A percentile compares a stretch with the other conserved stretches of the same genome.
phyloP scores from a whole-genome alignment of 2,329 filamentous ascomycete species.

The Fusarium graminum region DNA sequence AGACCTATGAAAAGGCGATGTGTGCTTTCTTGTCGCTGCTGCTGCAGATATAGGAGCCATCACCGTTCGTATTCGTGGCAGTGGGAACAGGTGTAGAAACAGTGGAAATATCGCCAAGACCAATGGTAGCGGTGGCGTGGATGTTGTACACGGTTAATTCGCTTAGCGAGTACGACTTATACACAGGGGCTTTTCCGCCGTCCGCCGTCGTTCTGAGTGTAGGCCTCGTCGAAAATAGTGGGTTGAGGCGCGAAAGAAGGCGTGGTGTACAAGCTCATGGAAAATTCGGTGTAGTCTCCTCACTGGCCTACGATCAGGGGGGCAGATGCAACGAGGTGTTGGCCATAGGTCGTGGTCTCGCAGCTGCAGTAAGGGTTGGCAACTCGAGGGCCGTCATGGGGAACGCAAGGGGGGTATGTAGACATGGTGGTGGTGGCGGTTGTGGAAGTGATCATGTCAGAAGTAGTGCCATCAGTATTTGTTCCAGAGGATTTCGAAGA shows the following conservation, averaged over 20 bases:
- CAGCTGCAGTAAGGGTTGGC: slow-evolving; percentile 11
- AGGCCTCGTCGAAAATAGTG: slow-evolving; percentile 10
- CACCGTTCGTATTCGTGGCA: neutral
- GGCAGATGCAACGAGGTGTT: slow-evolving; percentile 3
- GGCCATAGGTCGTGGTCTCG: slow-evolving; percentile 16
- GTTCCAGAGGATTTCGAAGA: neutral
- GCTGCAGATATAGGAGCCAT: slow-evolving; percentile 5
- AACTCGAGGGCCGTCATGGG: neutral
- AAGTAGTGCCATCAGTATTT: neutral
- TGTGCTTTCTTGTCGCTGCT: slow-evolving; percentile 13
- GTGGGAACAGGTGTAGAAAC: slow-evolving; percentile 15
- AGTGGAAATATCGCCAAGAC: slow-evolving; percentile 10
- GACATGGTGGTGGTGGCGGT: neutral
- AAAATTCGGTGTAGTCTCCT: slow-evolving; percentile 13
- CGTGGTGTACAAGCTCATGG: slow-evolving; percentile 14
- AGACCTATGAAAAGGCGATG: neutral
- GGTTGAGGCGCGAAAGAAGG: neutral
- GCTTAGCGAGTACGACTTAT: slow-evolving; percentile 12
- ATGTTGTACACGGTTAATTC: slow-evolving; percentile 18
- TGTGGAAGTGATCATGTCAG: slow-evolving; percentile 7
- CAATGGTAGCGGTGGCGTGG: slow-evolving; percentile 7
- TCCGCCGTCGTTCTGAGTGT: neutral
- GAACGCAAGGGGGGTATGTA: slow-evolving; percentile 18
- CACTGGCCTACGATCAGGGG: slow-evolving; percentile 15
- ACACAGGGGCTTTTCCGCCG: slow-evolving; percentile 2